Percentiles rank a stretch among this genome's conserved stretches.
phyloP scores from a whole-genome alignment of 371 early-diverging fungal species.

The Apophysomyces trapeziformis region DNA sequence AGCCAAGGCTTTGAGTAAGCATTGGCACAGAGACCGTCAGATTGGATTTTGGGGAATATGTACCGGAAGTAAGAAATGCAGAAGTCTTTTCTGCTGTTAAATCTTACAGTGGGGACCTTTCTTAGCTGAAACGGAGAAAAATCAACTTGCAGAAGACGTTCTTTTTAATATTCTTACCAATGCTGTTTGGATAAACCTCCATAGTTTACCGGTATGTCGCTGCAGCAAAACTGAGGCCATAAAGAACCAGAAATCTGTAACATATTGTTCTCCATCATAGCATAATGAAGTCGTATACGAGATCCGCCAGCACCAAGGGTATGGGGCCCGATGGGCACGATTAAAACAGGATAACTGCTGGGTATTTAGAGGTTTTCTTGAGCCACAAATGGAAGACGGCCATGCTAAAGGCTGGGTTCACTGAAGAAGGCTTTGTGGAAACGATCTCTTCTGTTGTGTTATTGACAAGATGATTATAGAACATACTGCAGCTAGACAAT shows the following conservation, averaged over 20 bases:
- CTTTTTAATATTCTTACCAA: conserved; percentile 32
- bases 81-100: neutral
- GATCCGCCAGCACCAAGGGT: conserved; percentile 40
- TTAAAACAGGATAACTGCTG: conserved; percentile 9
- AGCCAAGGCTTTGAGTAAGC: conserved; percentile 48
- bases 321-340: conserved; percentile 41
- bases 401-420: conserved; percentile 47
- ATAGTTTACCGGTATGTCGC: conserved; percentile 36
- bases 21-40: conserved; percentile 45
- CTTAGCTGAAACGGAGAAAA: conserved; percentile 42
- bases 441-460: too few relatives aligned
- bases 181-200: conserved; percentile 46
- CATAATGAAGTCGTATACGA: conserved; percentile 40
- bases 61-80: conserved; percentile 32
- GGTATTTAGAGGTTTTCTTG: conserved; percentile 48
- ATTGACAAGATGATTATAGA: too few relatives aligned
- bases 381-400: conserved; percentile 49
- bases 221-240: conserved; percentile 1
- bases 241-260: neutral
- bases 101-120: neutral
- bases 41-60: conserved; percentile 41
- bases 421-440: conserved; percentile 11
- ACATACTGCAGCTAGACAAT: too few relatives aligned
- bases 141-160: conserved; percentile 34
- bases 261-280: conserved; percentile 15